Evolutionary conservation across 2,329 filamentous ascomycete genomes (phyloP).

Genomic region (Truncatella angustata): DNA sequence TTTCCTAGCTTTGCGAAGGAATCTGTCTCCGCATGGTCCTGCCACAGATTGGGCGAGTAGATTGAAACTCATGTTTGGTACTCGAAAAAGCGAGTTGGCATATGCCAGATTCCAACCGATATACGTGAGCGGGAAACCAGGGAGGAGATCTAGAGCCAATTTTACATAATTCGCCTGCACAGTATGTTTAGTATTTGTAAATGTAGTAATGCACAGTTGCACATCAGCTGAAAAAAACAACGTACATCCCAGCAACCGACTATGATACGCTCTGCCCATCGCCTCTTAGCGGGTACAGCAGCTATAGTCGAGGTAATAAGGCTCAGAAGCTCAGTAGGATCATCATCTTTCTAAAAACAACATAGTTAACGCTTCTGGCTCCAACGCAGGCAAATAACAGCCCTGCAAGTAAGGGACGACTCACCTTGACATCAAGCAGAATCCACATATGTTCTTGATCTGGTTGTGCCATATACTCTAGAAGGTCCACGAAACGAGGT

Average conservation of each 20-base stretch:
- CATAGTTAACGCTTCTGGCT: neutral
- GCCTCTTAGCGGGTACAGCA: constrained; percentile 44
- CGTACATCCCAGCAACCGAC: constrained; percentile 79
- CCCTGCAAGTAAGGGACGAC: too few species aligned
- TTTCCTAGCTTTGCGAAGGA: constrained; percentile 60
- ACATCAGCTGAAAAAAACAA: neutral
- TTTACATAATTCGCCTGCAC: constrained; percentile 65
- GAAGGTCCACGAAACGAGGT: constrained; percentile 71
- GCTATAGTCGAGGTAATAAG: constrained; percentile 64
- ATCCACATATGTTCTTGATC: constrained; percentile 72
- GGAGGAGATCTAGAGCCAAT: constrained; percentile 59
- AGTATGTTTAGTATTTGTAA: neutral
- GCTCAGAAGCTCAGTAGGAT: constrained; percentile 67
- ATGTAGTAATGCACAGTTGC: too few species aligned
- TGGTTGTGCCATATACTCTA: constrained; percentile 67
- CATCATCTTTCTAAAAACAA: constrained; percentile 62
- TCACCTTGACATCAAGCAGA: constrained; percentile 83
- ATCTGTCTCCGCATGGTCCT: constrained; percentile 63
- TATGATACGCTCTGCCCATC: constrained; percentile 73
- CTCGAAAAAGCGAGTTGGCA: constrained; percentile 66
- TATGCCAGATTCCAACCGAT: constrained; percentile 67
- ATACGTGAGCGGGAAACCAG: constrained; percentile 62
- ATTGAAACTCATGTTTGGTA: constrained; percentile 74
- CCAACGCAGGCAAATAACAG: too few species aligned
- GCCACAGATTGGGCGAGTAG: constrained; percentile 68